Evolutionary conservation across 202 grass and related monocot genomes (phyloP), one percentile per base, ranked within the genome.

Genomic region (Schoenoplectus tabernaemontani): DNA sequence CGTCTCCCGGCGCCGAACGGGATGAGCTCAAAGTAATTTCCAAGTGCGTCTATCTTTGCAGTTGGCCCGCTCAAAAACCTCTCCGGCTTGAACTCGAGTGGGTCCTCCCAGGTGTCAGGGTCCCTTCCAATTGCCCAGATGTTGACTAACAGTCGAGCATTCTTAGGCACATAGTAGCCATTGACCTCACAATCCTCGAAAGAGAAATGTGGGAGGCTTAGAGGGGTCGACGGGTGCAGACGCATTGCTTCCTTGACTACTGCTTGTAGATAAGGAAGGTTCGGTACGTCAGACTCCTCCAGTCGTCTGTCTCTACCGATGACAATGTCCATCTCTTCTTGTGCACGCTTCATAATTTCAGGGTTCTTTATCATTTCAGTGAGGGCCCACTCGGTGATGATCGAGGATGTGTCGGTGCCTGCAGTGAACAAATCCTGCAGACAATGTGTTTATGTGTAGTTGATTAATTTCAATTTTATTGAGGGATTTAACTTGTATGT

Each of bases 371-470:
- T 71, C 86, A 96, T 76, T 78, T 96, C 93, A 0, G 87, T 79
- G 57, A 96, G 22, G 53, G 93, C 87, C 93, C 93, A 96, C 82
- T 96, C 93, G 48, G 88, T 83, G 80, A 96, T 92, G 79, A 96
- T 88, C 5, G 93, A 88, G 5, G 93, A 96, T 32, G 93, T 96
- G 90, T 96, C 93, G 1, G 93, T 96, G 37, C 93, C 93, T 0
- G 93, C 93, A 2, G 93, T 96, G 93, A 96, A 96, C 83, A 96
- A 88, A 79, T 96, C 93, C 93, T 92, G 75, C 46, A 84, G 0
- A 1, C 53, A 58, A 72, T 34, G 20, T 78, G 1, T 56, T 10
- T 42, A 2, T 33, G 12, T 30, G 20, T 54, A 0, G 19, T 51
- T 76, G 7, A 17, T 57, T 54, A 66, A 38, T 51, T 36, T 56